Percentiles rank a stretch among this genome's conserved stretches.
These are phyloP conservation scores for Macrocybe gigantea DNA, from an alignment of 768 basidiomycete species.

Conservation along the genomic window DNA sequence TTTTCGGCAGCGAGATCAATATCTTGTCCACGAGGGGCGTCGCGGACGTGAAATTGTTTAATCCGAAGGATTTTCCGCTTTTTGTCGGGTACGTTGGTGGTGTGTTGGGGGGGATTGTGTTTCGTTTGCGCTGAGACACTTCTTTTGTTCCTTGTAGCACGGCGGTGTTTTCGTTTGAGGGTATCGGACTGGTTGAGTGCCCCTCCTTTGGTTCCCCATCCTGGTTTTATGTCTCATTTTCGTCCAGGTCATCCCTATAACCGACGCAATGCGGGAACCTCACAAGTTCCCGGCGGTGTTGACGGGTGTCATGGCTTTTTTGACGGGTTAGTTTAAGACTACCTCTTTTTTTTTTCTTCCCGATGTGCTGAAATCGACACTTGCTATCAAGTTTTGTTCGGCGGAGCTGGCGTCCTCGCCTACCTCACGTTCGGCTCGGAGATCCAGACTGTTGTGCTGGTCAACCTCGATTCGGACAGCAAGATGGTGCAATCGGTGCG, in stretches of 20 bases:
- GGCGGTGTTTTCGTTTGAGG: conserved; percentile 97
- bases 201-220: conserved; percentile 1
- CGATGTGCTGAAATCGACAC: neutral
- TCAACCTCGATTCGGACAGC: conserved; percentile 82
- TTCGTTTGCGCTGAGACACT: conserved; percentile 1
- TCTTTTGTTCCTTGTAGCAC: conserved; percentile 45
- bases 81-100: conserved; percentile 71
- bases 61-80: conserved; percentile 82
- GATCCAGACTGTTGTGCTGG: conserved; percentile 89
- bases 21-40: conserved; percentile 65
- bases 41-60: conserved; percentile 82
- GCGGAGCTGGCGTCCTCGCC: conserved; percentile 80
- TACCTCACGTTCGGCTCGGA: conserved; percentile 86
- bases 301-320: conserved; percentile 87
- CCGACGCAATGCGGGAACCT: conserved; percentile 95
- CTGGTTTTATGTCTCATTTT: neutral
- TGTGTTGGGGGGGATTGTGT: neutral
- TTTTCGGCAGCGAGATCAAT: conserved; percentile 78
- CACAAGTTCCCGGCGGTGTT: conserved; percentile 86
- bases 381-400: conserved; percentile 60
- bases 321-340: conserved; percentile 46
- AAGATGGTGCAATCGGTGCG: conserved; percentile 84
- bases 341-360: neutral
- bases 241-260: conserved; percentile 85
- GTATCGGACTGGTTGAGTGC: conserved; percentile 76